phyloP scores from a whole-genome alignment of 352 stramenopile species.

The Peronospora destructor region DNA sequence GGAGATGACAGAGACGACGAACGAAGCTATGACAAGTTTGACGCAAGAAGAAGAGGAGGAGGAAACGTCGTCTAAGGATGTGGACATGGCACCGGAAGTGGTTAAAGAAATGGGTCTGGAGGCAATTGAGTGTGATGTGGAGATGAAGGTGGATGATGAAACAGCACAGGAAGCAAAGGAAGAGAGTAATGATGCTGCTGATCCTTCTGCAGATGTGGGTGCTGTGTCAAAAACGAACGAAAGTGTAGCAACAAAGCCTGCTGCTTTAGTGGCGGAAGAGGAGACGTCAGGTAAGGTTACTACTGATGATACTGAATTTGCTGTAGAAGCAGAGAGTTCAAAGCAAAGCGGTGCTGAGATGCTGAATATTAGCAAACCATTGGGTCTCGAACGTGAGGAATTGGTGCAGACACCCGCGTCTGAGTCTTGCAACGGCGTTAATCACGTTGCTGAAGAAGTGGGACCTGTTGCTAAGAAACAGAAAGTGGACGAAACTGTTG shows the following conservation, averaged over 20 bases:
- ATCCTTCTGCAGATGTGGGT: neutral
- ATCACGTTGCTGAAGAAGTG: neutral
- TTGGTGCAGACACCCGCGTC: neutral
- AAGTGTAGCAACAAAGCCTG: neutral
- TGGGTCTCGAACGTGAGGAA: slow-evolving; percentile 27
- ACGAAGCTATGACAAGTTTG: neutral
- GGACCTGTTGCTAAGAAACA: slow-evolving; percentile 34
- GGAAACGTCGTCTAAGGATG: slow-evolving; percentile 3
- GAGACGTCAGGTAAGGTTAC: neutral
- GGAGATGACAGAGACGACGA: slow-evolving; percentile 10
- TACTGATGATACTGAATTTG: neutral
- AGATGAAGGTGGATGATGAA: slow-evolving; percentile 9
- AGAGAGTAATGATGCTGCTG: slow-evolving; percentile 1
- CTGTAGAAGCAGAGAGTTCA: neutral
- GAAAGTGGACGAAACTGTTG: slow-evolving; percentile 21
- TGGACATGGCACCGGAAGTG: neutral
- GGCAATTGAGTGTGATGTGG: slow-evolving; percentile 2
- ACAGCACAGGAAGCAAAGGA: slow-evolving; percentile 5
- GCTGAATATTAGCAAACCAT: slow-evolving; percentile 7
- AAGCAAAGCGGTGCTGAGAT: slow-evolving; percentile 1
- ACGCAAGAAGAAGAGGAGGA: neutral
- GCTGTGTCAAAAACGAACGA: neutral
- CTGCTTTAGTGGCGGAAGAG: neutral
- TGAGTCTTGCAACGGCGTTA: slow-evolving; percentile 9
- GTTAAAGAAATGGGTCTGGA: neutral